Base-by-base conservation (phyloP, 352 stramenopile species). In the Blastocystis sp. region DNA sequence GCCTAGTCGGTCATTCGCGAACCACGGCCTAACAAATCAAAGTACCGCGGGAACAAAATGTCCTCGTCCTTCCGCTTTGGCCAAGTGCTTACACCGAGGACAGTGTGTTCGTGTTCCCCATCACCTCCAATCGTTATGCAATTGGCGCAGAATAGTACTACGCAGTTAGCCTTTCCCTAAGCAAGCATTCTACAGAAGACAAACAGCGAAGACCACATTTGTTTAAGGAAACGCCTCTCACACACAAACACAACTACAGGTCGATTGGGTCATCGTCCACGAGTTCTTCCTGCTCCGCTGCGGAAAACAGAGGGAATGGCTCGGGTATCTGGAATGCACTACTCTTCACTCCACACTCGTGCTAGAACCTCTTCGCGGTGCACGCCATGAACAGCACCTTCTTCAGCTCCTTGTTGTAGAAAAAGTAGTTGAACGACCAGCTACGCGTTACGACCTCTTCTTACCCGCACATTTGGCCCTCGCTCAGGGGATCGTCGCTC, bases 341-440 rank as follows among this genome's bases (percentile, higher is more conserved):
- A 84, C 59, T 34, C n/a, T 59, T 66, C 11, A 79, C 2, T 19
- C 38, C 11, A 0, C 3, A 41, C 2, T 4, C 43, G 0, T 2
- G 5, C 48, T 14, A 4, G 21, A 34, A 94, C 92, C 92, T 93
- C 82, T 94, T 95, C 90, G 92, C 93, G 89, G 95, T 94, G 90
- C 93, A 96, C 66, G 93, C 95, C 62, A 96, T 95, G 90, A 95
- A 96, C 65, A 95, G 79, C 81, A 96, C 94, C 89, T 95, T 95
- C 91, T 95, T 95, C 90, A 94, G 91, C 82, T 92, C 90, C 82
- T 94, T 94, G 91, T 96, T 95, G 92, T 94, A 94, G 90, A 96
- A 96, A 74, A 96, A 96, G 89, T 95, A 96, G 89, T 96, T 96
- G 90, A 96, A 95, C 43, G 93, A 95, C 92, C 93, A 95, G 69